Conservation (phyloP, 2,329 filamentous ascomycete genomes). For the Microsporum ferrugineum region DNA sequence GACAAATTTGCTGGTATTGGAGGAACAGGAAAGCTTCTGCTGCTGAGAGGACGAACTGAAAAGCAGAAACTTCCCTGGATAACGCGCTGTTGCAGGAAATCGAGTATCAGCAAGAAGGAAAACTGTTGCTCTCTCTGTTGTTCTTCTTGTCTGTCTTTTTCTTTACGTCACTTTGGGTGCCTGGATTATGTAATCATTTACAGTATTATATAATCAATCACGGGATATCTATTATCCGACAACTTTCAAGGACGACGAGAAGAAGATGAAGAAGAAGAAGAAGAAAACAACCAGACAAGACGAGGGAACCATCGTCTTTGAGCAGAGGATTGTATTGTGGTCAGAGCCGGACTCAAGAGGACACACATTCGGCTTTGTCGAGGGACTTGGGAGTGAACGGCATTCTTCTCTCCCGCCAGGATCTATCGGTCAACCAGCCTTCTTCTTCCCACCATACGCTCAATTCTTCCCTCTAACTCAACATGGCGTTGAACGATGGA, state of each 20-base stretch:
- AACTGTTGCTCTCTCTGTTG: not conserved
- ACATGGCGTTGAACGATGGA: conserved; percentile 26
- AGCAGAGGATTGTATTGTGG: not conserved
- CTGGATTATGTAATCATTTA: not conserved
- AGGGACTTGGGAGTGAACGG: not conserved
- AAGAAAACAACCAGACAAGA: not conserved
- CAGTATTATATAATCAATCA: not conserved
- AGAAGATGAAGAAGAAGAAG: not conserved
- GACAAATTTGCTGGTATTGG: not conserved
- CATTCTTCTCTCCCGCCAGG: not conserved
- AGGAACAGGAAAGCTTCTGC: not conserved
- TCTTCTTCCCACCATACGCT: conserved; percentile 39
- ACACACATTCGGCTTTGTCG: not conserved
- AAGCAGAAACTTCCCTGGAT: not conserved
- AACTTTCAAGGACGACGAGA: not conserved
- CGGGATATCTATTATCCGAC: not conserved
- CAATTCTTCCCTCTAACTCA: not conserved
- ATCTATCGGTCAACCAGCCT: not conserved
- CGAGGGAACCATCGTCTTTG: not conserved
- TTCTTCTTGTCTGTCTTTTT: not conserved
- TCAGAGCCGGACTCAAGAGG: not conserved
- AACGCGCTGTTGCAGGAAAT: not conserved
- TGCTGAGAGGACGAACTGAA: not conserved
- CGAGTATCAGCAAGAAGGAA: not conserved
- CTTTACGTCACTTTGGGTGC: not conserved